Percentiles rank a stretch among this genome's conserved stretches.
phyloP scores from a whole-genome alignment of 2,329 filamentous ascomycete species.

The Pseudogymnoascus sp. region DNA sequence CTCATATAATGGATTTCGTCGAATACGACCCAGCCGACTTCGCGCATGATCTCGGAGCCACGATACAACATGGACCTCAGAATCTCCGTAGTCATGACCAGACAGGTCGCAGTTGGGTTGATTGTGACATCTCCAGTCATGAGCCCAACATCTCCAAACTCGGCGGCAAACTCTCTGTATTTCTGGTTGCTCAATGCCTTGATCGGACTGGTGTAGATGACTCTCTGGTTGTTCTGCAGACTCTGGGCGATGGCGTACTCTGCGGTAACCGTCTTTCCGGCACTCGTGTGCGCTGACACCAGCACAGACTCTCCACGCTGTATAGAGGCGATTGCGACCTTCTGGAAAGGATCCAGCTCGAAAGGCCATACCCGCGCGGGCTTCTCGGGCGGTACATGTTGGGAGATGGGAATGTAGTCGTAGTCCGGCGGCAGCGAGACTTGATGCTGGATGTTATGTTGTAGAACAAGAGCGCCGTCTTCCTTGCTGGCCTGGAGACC shows the following conservation, averaged over 20 bases:
- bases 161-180: conserved; percentile 89
- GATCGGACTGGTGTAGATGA: conserved; percentile 99
- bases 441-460: conserved; percentile 97
- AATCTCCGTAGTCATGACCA: conserved; percentile 99
- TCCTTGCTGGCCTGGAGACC: conserved; percentile 24
- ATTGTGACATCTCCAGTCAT: conserved; percentile 99
- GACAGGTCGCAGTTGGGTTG: conserved; percentile 93
- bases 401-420: conserved; percentile 86
- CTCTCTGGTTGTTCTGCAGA: conserved; percentile 91
- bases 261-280: conserved; percentile 95
- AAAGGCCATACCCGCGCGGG: conserved; percentile 83
- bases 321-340: conserved; percentile 88
- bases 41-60: conserved; percentile 98
- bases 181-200: conserved; percentile 99
- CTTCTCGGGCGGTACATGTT: conserved; percentile 82
- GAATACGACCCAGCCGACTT: conserved; percentile 97
- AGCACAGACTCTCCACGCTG: conserved; percentile 93
- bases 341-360: conserved; percentile 94
- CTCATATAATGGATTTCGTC: conserved; percentile 99
- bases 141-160: conserved; percentile 92
- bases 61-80: conserved; percentile 95
- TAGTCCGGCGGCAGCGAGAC: conserved; percentile 91
- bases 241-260: conserved; percentile 98
- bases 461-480: conserved; percentile 62
- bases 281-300: conserved; percentile 94